Base-by-base conservation (phyloP, 2,329 filamentous ascomycete genomes). In the Bretziella fagacearum region DNA sequence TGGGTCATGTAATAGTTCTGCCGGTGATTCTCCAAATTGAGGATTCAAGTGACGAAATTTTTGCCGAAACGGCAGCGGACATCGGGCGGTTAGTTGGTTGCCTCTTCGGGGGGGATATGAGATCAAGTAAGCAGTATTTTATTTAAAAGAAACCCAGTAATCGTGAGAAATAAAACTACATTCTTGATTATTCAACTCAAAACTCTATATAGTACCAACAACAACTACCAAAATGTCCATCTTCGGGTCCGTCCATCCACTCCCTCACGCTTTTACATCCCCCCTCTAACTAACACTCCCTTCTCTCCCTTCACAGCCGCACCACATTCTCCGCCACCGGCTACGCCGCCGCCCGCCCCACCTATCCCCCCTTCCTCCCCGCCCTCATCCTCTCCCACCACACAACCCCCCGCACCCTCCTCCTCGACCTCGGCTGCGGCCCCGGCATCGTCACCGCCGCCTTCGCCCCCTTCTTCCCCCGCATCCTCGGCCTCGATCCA, bases 401-500 rank as follows among this genome's bases (percentile, higher is more conserved):
- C 57, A 60, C 63, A 20, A 23, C 55, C 0, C 46, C 49, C 3
- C 40, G 18, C 15, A 22, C 37, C 10, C 59, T 56, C 2, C 54
- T 67, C 17, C 57, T 80, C 6, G 77, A 81, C 56, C 62, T 81
- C n/a, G 77, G 77, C 42, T 76, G 72, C 53, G 77, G 77, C 2
- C 74, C 77, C 51, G 77, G 75, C 18, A 62, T 73, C 44, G 66
- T 77, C 18, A 63, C 73, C 5, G 68, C 72, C 6, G 65, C 65
- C 22, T 61, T 81, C 25, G 64, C 68, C 42, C 60, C 65, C n/a
- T 58, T 63, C 52, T 80, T 80, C 58, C 57, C 56, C 4, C 60
- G 58, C 17, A 64, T 71, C 18, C 56, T 73, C 22, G 76, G 67
- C 25, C 65, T 71, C 42, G 74, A 81, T 56, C 73, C 72, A 1